phyloP scores from a whole-genome alignment of 345 rosid genomes.

The Balakata baccata region DNA sequence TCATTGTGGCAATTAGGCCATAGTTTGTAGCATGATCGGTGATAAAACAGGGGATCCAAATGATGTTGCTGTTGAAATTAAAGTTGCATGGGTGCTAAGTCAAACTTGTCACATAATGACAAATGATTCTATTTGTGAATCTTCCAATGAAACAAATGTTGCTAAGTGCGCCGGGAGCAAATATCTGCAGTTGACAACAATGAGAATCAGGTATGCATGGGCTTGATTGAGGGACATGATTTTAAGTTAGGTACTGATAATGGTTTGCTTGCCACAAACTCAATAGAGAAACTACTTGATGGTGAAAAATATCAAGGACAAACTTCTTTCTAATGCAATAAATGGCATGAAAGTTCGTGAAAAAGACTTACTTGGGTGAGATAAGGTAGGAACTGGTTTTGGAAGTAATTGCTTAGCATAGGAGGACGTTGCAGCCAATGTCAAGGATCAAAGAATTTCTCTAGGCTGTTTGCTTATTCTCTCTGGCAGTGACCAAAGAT shows the following conservation, averaged over 20 bases:
- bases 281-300: neutral
- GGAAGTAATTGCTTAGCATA: neutral
- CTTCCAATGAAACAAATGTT: conserved; percentile 20
- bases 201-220: conserved; percentile 7
- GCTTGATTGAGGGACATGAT: conserved; percentile 21
- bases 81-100: conserved; percentile 20
- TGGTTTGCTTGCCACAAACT: conserved; percentile 9
- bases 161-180: conserved; percentile 2
- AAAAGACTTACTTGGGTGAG: neutral
- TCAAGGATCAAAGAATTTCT: conserved; percentile 5
- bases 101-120: conserved; percentile 9
- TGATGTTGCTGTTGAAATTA: conserved; percentile 14
- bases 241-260: conserved; percentile 16
- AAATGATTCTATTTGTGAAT: conserved; percentile 10
- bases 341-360: conserved; percentile 1
- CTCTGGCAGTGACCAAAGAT: neutral
- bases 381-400: neutral
- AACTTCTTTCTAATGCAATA: neutral
- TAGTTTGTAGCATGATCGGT: conserved; percentile 15
- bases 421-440: conserved; percentile 2
- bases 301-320: conserved; percentile 6
- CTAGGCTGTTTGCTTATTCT: neutral
- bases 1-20: conserved; percentile 16
- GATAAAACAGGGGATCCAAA: conserved; percentile 15
- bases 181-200: conserved; percentile 1